Evolutionary conservation across 768 basidiomycete species (phyloP).

Genomic region (Auricularia sp.): DNA sequence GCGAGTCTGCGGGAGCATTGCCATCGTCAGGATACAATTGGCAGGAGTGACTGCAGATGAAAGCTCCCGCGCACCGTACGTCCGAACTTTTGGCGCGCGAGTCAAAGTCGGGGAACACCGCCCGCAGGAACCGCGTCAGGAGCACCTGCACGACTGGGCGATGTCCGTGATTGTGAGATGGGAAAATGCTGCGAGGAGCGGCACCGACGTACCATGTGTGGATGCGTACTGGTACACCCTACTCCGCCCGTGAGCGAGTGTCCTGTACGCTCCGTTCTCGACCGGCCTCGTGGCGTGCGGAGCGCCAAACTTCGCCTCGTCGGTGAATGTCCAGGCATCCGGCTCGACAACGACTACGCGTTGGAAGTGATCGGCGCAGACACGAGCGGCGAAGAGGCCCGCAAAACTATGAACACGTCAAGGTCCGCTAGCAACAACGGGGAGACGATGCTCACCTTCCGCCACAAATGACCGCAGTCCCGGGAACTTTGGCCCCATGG

Average conservation of each 20-base stretch:
- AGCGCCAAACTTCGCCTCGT: conserved; percentile 10
- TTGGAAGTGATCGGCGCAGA: conserved; percentile 25
- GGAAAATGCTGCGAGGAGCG: background rate
- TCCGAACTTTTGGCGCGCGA: background rate
- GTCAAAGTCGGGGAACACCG: background rate
- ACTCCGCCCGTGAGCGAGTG: conserved; percentile 8
- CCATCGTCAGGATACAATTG: background rate
- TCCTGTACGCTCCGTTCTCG: conserved; percentile 9
- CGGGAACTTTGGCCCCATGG: background rate
- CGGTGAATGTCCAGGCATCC: conserved; percentile 17
- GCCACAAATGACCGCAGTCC: background rate
- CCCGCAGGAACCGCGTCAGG: conserved; percentile 1
- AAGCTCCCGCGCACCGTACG: background rate
- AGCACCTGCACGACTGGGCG: background rate
- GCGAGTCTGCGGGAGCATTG: conserved; percentile 1
- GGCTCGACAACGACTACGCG: conserved; percentile 23
- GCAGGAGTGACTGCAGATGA: background rate
- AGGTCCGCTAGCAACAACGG: background rate
- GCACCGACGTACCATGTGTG: conserved; percentile 10
- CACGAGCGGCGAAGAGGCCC: conserved; percentile 22
- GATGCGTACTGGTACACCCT: conserved; percentile 21
- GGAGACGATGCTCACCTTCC: background rate
- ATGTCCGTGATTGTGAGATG: background rate
- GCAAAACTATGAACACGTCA: conserved; percentile 16
- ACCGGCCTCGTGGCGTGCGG: conserved; percentile 7